Conservation (phyloP, 179 eudicot genomes). For the Beta corolliflora region DNA sequence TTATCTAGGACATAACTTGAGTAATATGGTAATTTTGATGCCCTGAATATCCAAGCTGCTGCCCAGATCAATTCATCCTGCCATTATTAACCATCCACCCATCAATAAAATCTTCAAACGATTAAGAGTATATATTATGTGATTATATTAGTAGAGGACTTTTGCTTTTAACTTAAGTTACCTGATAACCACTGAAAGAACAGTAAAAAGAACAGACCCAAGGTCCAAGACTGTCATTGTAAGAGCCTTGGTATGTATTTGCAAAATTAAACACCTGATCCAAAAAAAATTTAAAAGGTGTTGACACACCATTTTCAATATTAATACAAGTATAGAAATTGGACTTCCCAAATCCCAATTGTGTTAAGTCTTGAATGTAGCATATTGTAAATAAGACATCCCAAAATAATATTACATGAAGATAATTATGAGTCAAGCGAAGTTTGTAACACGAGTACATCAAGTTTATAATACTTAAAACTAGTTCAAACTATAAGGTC, state of each 20-base stretch:
- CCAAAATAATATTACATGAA: too few species aligned
- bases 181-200: constrained; percentile 59
- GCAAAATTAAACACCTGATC: constrained; percentile 58
- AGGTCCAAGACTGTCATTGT: constrained; percentile 57
- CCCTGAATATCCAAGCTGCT: constrained; percentile 70
- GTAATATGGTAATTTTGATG: constrained; percentile 44
- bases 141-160: neutral
- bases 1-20: constrained; percentile 44
- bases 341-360: too few species aligned
- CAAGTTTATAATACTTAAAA: too few species aligned
- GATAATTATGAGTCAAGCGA: too few species aligned
- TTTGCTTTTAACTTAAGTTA: constrained; percentile 20
- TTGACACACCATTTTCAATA: neutral
- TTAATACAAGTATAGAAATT: neutral
- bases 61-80: constrained; percentile 82
- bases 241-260: constrained; percentile 55
- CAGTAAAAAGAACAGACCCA: constrained; percentile 68
- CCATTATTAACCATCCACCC: neutral
- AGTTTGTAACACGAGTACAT: too few species aligned
- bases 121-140: too few species aligned
- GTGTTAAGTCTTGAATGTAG: too few species aligned
- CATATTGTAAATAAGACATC: too few species aligned
- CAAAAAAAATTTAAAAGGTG: neutral
- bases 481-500: too few species aligned
- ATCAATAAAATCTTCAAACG: neutral